phyloP scores from a whole-genome alignment of 495 filamentous ascomycete genomes.

The Penicillium parvum region DNA sequence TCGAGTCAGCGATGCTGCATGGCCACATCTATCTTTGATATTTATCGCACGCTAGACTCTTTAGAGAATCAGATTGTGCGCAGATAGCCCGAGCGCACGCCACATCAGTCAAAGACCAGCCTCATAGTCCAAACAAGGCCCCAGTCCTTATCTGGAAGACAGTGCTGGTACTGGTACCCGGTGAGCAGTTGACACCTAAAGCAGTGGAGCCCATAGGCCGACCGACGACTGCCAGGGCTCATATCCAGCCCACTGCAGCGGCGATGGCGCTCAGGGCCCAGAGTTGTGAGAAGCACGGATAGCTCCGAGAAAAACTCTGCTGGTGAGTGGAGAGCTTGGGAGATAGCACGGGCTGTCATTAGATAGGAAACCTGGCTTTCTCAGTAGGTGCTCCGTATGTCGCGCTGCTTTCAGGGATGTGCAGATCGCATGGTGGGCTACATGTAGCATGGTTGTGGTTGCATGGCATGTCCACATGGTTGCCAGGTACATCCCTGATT shows the following conservation, averaged over 20 bases:
- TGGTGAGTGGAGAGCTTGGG: constrained; percentile 3
- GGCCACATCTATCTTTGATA: too few relatives aligned
- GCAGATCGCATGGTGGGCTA: not conserved
- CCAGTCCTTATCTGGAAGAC: constrained; percentile 11
- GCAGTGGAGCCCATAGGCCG: constrained; percentile 5
- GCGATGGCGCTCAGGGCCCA: too few relatives aligned
- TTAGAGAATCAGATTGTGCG: too few relatives aligned
- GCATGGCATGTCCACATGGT: constrained; percentile 11
- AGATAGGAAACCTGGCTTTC: not conserved
- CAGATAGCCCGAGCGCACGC: not conserved
- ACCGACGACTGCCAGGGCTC: constrained; percentile 2
- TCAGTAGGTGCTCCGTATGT: too few relatives aligned
- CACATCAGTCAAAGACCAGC: not conserved
- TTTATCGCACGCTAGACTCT: too few relatives aligned
- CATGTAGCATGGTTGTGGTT: too few relatives aligned
- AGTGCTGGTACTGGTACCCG: constrained; percentile 10
- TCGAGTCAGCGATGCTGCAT: not conserved
- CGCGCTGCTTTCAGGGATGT: constrained; percentile 3
- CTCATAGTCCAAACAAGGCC: constrained; percentile 6
- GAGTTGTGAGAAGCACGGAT: constrained; percentile 4
- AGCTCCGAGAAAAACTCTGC: constrained; percentile 5
- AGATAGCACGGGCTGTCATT: not conserved
- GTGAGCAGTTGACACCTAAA: constrained; percentile 18
- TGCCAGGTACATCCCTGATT: constrained; percentile 1
- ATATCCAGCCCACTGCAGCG: constrained; percentile 10